Percentiles rank a stretch among this genome's conserved stretches.
These are phyloP conservation scores for Phytophthora europaea DNA, from an alignment of 352 stramenopile species.

Conservation along the genomic window DNA sequence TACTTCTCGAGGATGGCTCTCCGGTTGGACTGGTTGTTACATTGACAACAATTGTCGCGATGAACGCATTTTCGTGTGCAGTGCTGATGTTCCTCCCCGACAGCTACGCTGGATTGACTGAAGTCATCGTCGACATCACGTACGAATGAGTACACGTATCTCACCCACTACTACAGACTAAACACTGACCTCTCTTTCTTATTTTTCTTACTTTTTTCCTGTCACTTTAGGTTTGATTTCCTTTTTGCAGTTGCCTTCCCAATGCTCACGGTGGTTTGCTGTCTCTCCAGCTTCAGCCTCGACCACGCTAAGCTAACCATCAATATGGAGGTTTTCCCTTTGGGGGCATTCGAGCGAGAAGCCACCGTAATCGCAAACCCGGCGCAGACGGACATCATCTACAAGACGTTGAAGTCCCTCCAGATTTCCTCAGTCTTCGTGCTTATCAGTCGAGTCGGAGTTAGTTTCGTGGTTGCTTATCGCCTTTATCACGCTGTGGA, in stretches of 20 bases:
- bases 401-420: conserved; percentile 39
- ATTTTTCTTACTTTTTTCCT: neutral
- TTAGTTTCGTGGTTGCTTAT: conserved; percentile 7
- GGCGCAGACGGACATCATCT: conserved; percentile 32
- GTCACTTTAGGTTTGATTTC: conserved; percentile 41
- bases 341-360: conserved; percentile 39
- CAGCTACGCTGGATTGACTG: neutral
- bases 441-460: neutral
- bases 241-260: conserved; percentile 41
- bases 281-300: conserved; percentile 37
- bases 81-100: conserved; percentile 11
- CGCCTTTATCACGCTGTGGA: neutral
- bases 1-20: conserved; percentile 18
- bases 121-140: conserved; percentile 21
- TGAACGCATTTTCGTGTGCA: conserved; percentile 9
- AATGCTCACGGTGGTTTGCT: conserved; percentile 35
- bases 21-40: conserved; percentile 6
- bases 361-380: conserved; percentile 40
- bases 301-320: conserved; percentile 38
- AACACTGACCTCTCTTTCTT: neutral
- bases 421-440: conserved; percentile 32
- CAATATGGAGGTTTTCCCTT: conserved; percentile 44
- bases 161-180: no score
- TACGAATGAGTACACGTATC: conserved; percentile 11
- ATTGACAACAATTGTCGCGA: conserved; percentile 5